These are phyloP conservation scores for Hansfordia pulvinata DNA, from an alignment of 2,329 filamentous ascomycete genomes.

Conservation along the genomic window DNA sequence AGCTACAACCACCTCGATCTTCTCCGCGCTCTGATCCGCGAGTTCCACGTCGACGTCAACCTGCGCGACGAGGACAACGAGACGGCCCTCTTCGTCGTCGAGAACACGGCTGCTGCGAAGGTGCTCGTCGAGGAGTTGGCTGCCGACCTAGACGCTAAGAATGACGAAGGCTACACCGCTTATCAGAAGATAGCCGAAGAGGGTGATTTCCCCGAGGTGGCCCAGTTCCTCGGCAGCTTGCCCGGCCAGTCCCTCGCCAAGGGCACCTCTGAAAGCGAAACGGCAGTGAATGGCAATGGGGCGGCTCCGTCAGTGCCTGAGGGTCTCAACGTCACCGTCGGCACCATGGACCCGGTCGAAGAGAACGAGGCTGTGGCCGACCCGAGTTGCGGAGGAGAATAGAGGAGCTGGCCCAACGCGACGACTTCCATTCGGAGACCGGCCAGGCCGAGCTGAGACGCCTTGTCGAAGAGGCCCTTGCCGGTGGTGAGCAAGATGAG, in stretches of 20 bases:
- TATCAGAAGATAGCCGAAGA: conserved; percentile 69
- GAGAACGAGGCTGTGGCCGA: conserved; percentile 55
- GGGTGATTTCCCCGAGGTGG: conserved; percentile 63
- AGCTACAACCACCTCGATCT: conserved; percentile 84
- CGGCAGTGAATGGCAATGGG: conserved; percentile 17
- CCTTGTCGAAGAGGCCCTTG: conserved; percentile 69
- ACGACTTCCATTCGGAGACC: conserved; percentile 70
- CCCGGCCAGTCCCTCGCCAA: no score
- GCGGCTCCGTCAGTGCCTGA: conserved; percentile 51
- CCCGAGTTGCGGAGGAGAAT: conserved; percentile 76
- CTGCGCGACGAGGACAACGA: conserved; percentile 83
- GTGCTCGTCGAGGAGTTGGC: conserved; percentile 73
- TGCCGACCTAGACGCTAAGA: conserved; percentile 50
- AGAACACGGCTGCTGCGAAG: conserved; percentile 65
- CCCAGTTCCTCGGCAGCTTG: conserved; percentile 68
- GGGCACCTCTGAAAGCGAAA: no score
- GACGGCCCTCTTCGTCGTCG: conserved; percentile 87
- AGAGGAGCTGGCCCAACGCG: conserved; percentile 71
- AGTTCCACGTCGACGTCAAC: conserved; percentile 68
- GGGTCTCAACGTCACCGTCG: conserved; percentile 66
- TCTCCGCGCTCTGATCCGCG: conserved; percentile 58
- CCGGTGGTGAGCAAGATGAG: conserved; percentile 48
- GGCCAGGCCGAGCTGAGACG: conserved; percentile 68
- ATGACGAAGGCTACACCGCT: conserved; percentile 67
- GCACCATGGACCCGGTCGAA: conserved; percentile 52